phyloP scores from a whole-genome alignment of 2,329 filamentous ascomycete species.

The Thielaviopsis cerberus region DNA sequence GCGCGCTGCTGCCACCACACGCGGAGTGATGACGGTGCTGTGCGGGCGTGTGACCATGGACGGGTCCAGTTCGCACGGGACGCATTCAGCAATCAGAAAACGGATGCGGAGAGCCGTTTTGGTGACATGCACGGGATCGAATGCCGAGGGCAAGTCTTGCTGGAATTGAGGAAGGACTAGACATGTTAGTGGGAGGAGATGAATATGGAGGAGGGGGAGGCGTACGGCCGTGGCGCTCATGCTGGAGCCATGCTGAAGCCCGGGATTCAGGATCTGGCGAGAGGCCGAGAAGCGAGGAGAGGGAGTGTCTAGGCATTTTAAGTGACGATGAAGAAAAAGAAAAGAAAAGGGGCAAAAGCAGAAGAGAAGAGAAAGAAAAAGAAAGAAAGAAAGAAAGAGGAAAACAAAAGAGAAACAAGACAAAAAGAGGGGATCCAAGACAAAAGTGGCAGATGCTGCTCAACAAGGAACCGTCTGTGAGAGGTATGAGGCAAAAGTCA shows the following conservation, averaged over 20 bases:
- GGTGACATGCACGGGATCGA: slow-evolving; percentile 64
- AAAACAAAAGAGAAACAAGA: no score
- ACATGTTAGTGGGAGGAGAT: not conserved
- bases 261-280: slow-evolving; percentile 1
- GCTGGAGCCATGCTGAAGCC: slow-evolving; percentile 1
- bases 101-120: slow-evolving; percentile 78
- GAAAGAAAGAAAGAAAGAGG: no score
- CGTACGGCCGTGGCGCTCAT: slow-evolving; percentile 4
- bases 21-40: slow-evolving; percentile 63
- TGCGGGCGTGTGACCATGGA: slow-evolving; percentile 58
- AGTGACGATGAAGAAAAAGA: no score
- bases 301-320: slow-evolving; percentile 5
- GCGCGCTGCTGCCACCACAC: slow-evolving; percentile 63
- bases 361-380: no score
- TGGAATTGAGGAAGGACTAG: slow-evolving; percentile 48
- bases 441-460: no score
- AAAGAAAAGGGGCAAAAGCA: no score
- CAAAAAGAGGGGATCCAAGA: no score
- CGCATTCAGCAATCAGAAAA: slow-evolving; percentile 71
- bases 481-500: not conserved
- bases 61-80: slow-evolving; percentile 78
- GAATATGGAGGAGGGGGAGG: not conserved
- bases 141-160: slow-evolving; percentile 42
- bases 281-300: slow-evolving; percentile 9
- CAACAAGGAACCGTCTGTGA: no score